Conservation (phyloP, 202 grass and related monocot species). For the Setaria viridis region DNA sequence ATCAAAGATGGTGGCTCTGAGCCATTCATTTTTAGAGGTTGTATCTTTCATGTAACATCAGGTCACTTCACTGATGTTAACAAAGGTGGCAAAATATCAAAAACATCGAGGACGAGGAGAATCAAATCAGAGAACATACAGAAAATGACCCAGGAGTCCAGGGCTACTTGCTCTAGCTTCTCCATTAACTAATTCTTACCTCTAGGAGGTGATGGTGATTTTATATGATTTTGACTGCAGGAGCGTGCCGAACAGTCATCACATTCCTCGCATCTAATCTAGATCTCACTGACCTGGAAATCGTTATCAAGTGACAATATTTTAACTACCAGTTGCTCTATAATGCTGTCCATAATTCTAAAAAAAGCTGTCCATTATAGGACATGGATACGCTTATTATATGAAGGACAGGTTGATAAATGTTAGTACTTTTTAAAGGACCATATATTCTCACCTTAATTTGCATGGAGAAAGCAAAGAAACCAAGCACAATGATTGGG, state of each 20-base stretch:
- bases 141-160: not conserved
- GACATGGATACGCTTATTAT: not conserved
- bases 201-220: not conserved
- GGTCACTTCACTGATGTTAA: constrained; percentile 15
- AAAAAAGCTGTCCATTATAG: not conserved
- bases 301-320: not conserved
- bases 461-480: not conserved
- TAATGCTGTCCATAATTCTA: not conserved
- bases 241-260: constrained; percentile 36
- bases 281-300: not conserved
- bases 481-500: not conserved
- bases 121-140: not conserved
- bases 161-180: not conserved
- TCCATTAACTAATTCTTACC: not conserved
- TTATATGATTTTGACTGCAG: constrained; percentile 20
- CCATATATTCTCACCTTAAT: not conserved
- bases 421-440: not conserved
- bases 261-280: constrained; percentile 32
- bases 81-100: not conserved
- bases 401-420: not conserved
- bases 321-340: constrained; percentile 13
- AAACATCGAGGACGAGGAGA: not conserved
- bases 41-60: constrained; percentile 23
- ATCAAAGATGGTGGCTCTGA: not conserved
- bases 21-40: constrained; percentile 6